Conservation (phyloP, 225 moss, liverwort and hornwort genomes). For the Physcomitrium patens region DNA sequence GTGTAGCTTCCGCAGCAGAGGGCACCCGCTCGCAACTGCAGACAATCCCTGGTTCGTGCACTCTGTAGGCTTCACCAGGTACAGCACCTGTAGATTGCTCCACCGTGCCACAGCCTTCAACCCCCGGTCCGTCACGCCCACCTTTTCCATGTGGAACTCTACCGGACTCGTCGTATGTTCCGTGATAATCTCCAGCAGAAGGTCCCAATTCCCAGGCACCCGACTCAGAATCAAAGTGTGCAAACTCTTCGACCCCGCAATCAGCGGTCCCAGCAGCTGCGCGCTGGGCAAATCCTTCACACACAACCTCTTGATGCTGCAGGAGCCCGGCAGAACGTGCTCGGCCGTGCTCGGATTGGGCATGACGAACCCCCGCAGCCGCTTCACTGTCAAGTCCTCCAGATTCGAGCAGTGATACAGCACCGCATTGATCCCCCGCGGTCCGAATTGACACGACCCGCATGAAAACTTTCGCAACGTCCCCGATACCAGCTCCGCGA, state of each 20-base stretch:
- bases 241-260: slow-evolving; percentile 85
- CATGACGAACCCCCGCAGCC: slow-evolving; percentile 76
- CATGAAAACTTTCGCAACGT: slow-evolving; percentile 86
- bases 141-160: slow-evolving; percentile 91
- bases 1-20: slow-evolving; percentile 81
- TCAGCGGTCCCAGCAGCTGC: slow-evolving; percentile 87
- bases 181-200: slow-evolving; percentile 86
- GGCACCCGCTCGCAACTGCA: slow-evolving; percentile 87
- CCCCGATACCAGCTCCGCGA: slow-evolving; percentile 72
- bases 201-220: slow-evolving; percentile 92
- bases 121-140: slow-evolving; percentile 78
- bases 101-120: slow-evolving; percentile 81
- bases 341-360: slow-evolving; percentile 57
- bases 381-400: slow-evolving; percentile 92
- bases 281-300: slow-evolving; percentile 89
- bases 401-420: slow-evolving; percentile 78
- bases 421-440: slow-evolving; percentile 82
- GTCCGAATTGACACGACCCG: slow-evolving; percentile 87
- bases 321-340: slow-evolving; percentile 70
- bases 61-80: slow-evolving; percentile 86
- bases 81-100: slow-evolving; percentile 79
- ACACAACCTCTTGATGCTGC: slow-evolving; percentile 80
- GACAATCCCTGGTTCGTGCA: slow-evolving; percentile 88
- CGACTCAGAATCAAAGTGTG: slow-evolving; percentile 86
- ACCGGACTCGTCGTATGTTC: slow-evolving; percentile 89